Conservation (phyloP, 768 basidiomycete species). For the Hygrophorus russula region DNA sequence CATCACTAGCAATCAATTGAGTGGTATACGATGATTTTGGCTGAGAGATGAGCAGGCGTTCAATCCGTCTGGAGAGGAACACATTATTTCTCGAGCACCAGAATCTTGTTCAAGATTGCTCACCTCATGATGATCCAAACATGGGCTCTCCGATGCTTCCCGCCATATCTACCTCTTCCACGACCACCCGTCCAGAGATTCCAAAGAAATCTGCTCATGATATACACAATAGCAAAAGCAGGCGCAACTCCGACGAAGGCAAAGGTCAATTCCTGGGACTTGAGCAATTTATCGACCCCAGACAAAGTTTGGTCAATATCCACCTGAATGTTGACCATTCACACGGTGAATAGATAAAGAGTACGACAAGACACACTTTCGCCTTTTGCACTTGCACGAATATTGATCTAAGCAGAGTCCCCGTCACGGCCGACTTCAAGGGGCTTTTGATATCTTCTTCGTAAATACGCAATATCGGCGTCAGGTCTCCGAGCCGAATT, state of each 20-base stretch:
- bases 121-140: constrained; percentile 69
- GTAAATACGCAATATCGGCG: constrained; percentile 76
- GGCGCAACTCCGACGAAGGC: constrained; percentile 96
- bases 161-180: constrained; percentile 46
- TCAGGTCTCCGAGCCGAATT: constrained; percentile 74
- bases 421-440: constrained; percentile 65
- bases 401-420: constrained; percentile 71
- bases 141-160: constrained; percentile 36
- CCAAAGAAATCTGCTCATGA: constrained; percentile 41
- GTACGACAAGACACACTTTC: constrained; percentile 40
- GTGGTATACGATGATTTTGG: constrained; percentile 16
- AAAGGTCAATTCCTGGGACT: constrained; percentile 91
- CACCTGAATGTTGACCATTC: constrained; percentile 37
- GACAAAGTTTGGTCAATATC: constrained; percentile 84
- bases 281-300: constrained; percentile 89
- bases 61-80: constrained; percentile 34
- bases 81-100: constrained; percentile 2
- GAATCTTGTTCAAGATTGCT: constrained; percentile 7
- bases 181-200: constrained; percentile 39
- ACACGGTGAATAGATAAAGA: background rate
- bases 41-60: constrained; percentile 51
- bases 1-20: background rate
- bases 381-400: constrained; percentile 95
- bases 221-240: constrained; percentile 70
- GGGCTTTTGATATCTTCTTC: constrained; percentile 91